These are phyloP conservation scores for Colletotrichum liaoningense DNA, from an alignment of 2,329 filamentous ascomycete species.

Conservation along the genomic window DNA sequence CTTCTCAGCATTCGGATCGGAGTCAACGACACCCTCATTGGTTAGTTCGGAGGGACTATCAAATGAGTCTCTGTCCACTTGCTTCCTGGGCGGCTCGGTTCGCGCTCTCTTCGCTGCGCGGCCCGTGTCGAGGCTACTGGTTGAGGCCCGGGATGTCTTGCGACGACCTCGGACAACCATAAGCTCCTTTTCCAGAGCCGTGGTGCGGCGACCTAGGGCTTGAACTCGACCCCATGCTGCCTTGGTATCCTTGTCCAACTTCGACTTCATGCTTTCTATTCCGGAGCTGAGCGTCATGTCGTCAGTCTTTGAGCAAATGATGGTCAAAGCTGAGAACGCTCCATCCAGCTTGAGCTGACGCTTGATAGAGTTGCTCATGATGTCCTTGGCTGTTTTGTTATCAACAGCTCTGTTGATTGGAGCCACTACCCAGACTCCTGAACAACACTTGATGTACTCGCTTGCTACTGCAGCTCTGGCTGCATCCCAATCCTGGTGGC, in stretches of 20 bases:
- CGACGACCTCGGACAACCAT: not conserved
- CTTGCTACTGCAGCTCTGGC: conserved; percentile 68
- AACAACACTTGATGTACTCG: conserved; percentile 70
- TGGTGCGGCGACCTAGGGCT: not conserved
- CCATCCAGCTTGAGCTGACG: conserved; percentile 70
- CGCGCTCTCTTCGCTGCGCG: not conserved
- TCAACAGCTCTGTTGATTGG: conserved; percentile 71
- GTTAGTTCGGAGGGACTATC: rapidly evolving
- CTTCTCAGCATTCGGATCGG: not conserved
- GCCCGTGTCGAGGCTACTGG: not conserved
- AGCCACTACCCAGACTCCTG: conserved; percentile 70
- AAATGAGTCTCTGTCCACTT: not conserved
- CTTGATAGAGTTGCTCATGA: conserved; percentile 69
- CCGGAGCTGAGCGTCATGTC: conserved; percentile 58
- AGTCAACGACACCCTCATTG: not conserved
- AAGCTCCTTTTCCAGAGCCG: not conserved
- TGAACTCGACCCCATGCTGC: not conserved
- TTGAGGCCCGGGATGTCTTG: not conserved
- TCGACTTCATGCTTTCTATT: not conserved
- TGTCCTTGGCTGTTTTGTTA: conserved; percentile 66
- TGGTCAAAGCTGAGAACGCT: conserved; percentile 63
- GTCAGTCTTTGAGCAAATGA: conserved; percentile 73
- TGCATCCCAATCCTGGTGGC: conserved; percentile 69
- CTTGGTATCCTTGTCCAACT: not conserved
- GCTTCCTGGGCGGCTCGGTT: not conserved